A percentile compares a stretch with the other conserved stretches of the same genome.
Conservation (phyloP, 1,139 yeast species). For the Sugiyamaella castrensis region DNA sequence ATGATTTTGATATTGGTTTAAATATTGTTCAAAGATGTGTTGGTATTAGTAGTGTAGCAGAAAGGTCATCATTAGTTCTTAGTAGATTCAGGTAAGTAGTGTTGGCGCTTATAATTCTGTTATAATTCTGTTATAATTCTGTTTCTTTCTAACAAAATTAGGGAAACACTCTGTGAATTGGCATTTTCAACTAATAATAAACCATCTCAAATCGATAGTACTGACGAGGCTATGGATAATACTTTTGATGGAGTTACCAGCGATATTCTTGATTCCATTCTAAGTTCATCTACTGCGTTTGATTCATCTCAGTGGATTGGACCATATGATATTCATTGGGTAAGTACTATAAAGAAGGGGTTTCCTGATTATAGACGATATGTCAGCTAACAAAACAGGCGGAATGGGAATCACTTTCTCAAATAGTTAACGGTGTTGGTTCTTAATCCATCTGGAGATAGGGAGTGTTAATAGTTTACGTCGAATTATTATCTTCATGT, state of each 20-base stretch:
- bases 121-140: neutral
- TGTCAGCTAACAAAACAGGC: no score
- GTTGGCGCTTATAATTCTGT: neutral
- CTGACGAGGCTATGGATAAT: constrained; percentile 2
- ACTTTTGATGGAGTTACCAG: constrained; percentile 1
- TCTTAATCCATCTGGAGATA: neutral
- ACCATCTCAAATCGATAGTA: neutral
- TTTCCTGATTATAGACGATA: no score
- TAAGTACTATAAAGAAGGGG: no score
- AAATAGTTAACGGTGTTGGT: neutral
- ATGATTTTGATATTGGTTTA: constrained; percentile 6
- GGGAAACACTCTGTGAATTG: constrained; percentile 6
- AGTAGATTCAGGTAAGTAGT: constrained; percentile 6
- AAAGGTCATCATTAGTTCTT: constrained; percentile 8
- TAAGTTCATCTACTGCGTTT: constrained; percentile 10
- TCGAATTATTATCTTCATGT: no score
- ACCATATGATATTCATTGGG: constrained; percentile 17
- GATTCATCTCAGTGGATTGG: constrained; percentile 16
- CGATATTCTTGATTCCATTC: constrained; percentile 10
- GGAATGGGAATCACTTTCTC: constrained; percentile 10
- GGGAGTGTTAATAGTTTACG: no score
- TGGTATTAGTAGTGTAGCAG: constrained; percentile 8
- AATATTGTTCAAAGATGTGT: constrained; percentile 1
- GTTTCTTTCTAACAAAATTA: neutral
- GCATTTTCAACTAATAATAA: neutral